These are phyloP conservation scores for Neopestalotiopsis sp. DNA, from an alignment of 2,329 filamentous ascomycete species.

Conservation along the genomic window DNA sequence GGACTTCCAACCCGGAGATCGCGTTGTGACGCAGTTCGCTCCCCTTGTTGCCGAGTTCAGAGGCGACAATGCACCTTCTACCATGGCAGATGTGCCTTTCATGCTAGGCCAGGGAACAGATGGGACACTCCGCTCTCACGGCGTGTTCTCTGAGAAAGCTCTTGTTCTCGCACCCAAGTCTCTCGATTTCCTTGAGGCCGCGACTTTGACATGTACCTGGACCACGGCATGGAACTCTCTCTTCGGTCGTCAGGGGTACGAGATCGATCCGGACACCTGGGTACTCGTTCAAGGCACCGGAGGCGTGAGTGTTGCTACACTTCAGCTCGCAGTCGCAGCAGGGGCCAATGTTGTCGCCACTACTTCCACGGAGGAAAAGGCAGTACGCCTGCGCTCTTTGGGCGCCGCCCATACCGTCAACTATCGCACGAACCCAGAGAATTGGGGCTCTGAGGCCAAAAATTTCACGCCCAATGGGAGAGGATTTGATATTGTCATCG, in stretches of 20 bases:
- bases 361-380: constrained; percentile 61
- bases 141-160: constrained; percentile 49
- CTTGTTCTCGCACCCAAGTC: constrained; percentile 34
- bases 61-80: constrained; percentile 48
- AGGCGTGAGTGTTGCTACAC: constrained; percentile 42
- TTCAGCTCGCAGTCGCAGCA: constrained; percentile 50
- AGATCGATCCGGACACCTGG: constrained; percentile 41
- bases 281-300: constrained; percentile 45
- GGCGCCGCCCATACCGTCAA: constrained; percentile 66
- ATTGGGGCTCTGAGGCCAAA: constrained; percentile 63
- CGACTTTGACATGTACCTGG: constrained; percentile 53
- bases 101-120: constrained; percentile 61
- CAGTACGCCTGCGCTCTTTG: constrained; percentile 54
- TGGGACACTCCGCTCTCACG: constrained; percentile 52
- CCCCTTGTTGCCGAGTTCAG: constrained; percentile 56
- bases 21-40: constrained; percentile 53
- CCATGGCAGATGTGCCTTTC: constrained; percentile 52
- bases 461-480: constrained; percentile 48
- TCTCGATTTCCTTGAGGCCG: constrained; percentile 31
- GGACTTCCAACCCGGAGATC: constrained; percentile 39
- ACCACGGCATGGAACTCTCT: constrained; percentile 58
- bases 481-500: constrained; percentile 68
- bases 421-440: constrained; percentile 58
- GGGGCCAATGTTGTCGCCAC: constrained; percentile 63
- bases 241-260: constrained; percentile 47